phyloP scores from a whole-genome alignment of 257 asterid genomes.

The Marsdenia floribunda region DNA sequence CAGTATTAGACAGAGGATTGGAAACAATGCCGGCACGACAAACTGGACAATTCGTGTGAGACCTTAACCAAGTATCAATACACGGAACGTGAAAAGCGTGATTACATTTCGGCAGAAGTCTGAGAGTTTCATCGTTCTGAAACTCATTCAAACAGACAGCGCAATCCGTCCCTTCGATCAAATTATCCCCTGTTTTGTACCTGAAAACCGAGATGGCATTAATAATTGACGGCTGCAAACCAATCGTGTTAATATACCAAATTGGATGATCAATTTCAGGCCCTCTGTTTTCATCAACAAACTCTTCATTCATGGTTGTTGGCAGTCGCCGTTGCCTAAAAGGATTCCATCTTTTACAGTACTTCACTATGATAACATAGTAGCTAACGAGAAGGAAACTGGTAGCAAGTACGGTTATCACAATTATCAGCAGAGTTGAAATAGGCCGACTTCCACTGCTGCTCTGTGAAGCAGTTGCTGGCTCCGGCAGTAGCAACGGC shows the following conservation, averaged over 20 bases:
- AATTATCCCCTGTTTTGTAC: conserved; percentile 24
- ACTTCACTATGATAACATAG: conserved; percentile 24
- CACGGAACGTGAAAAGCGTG: conserved; percentile 40
- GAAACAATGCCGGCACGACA: conserved; percentile 33
- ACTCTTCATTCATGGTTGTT: conserved; percentile 16
- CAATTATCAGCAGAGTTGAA: conserved; percentile 20
- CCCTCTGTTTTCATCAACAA: conserved; percentile 25
- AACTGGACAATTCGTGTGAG: conserved; percentile 33
- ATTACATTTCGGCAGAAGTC: conserved; percentile 38
- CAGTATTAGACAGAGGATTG: neutral
- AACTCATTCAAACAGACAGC: conserved; percentile 35
- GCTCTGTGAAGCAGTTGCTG: neutral
- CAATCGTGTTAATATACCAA: conserved; percentile 42
- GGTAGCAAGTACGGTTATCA: conserved; percentile 22
- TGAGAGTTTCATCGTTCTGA: conserved; percentile 26
- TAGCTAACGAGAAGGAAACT: conserved; percentile 22
- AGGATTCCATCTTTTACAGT: conserved; percentile 15
- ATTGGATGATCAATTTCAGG: conserved; percentile 32
- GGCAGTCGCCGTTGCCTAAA: conserved; percentile 9
- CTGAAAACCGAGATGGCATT: conserved; percentile 27
- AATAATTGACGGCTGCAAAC: conserved; percentile 34
- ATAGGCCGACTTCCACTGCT: conserved; percentile 3
- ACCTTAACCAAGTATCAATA: conserved; percentile 42
- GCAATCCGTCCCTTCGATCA: conserved; percentile 34
- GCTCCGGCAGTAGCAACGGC: neutral